These are phyloP conservation scores for Moesziomyces globuligerus DNA, from an alignment of 1,284 basidiomycete genomes.

Conservation along the genomic window DNA sequence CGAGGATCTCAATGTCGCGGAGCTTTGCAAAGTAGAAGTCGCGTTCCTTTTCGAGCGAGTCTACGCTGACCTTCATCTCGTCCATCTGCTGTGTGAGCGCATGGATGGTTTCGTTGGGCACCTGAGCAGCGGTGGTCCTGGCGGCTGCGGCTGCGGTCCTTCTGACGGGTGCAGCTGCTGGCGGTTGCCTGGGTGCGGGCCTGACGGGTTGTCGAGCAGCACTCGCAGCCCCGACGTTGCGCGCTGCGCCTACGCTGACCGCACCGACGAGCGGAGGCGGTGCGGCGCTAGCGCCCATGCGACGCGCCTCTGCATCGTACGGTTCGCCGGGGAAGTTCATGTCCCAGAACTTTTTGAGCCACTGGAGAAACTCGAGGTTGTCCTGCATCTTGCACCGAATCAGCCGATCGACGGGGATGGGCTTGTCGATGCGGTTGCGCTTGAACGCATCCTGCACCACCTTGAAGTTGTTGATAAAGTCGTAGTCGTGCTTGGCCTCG, in stretches of 20 bases:
- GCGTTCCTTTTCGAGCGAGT: constrained; percentile 85
- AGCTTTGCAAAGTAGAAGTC: constrained; percentile 97
- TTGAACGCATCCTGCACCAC: constrained; percentile 76
- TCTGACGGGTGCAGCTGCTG: constrained; percentile 1
- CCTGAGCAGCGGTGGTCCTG: constrained; percentile 71
- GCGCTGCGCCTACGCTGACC: constrained; percentile 46
- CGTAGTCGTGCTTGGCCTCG: constrained; percentile 81
- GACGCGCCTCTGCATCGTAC: constrained; percentile 86
- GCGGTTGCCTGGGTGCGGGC: constrained; percentile 7
- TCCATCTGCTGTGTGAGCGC: constrained; percentile 80
- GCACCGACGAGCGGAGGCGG: constrained; percentile 58
- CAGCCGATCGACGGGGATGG: constrained; percentile 90
- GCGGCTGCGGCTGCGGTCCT: constrained; percentile 67
- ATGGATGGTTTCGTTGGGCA: constrained; percentile 70
- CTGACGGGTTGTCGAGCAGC: too few species aligned
- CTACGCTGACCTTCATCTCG: constrained; percentile 84
- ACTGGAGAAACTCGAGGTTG: constrained; percentile 98
- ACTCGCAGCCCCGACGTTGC: too few species aligned
- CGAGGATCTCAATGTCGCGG: constrained; percentile 88
- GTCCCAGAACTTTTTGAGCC: constrained; percentile 97
- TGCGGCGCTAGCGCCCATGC: constrained; percentile 73
- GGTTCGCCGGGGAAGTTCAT: constrained; percentile 84
- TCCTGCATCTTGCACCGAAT: constrained; percentile 99
- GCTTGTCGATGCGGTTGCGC: constrained; percentile 89
- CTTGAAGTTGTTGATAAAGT: constrained; percentile 94